Evolutionary conservation across 306 rosid species (phyloP).

Genomic region (Citrullus mucosospermus): DNA sequence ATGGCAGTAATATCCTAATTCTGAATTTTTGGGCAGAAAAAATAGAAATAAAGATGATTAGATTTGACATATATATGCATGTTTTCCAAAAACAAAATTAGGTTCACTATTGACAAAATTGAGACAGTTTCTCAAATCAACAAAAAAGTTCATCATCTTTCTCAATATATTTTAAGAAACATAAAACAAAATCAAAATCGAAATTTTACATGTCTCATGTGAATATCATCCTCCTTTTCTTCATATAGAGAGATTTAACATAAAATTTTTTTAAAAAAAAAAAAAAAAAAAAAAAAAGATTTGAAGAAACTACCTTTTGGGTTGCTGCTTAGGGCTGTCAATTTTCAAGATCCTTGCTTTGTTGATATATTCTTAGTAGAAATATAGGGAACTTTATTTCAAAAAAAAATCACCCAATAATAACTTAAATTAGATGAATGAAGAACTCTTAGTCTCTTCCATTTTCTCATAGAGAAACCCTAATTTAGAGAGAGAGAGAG

Average conservation of each 20-base stretch:
- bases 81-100: neutral
- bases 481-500: neutral
- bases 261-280: neutral
- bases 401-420: neutral
- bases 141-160: neutral
- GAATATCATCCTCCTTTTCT: neutral
- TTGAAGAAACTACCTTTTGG: neutral
- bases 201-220: neutral
- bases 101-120: neutral
- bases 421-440: neutral
- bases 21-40: neutral
- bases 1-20: neutral
- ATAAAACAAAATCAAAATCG: neutral
- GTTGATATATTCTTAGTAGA: neutral
- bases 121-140: neutral
- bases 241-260: neutral
- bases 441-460: neutral
- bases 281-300: neutral
- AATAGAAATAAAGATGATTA: neutral
- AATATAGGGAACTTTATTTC: neutral
- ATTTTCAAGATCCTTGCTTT: neutral
- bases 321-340: neutral
- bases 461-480: neutral
- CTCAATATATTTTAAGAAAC: neutral
- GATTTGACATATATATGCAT: neutral